Conservation (phyloP, 371 early-diverging fungal species). For the Mortierella sp. region DNA sequence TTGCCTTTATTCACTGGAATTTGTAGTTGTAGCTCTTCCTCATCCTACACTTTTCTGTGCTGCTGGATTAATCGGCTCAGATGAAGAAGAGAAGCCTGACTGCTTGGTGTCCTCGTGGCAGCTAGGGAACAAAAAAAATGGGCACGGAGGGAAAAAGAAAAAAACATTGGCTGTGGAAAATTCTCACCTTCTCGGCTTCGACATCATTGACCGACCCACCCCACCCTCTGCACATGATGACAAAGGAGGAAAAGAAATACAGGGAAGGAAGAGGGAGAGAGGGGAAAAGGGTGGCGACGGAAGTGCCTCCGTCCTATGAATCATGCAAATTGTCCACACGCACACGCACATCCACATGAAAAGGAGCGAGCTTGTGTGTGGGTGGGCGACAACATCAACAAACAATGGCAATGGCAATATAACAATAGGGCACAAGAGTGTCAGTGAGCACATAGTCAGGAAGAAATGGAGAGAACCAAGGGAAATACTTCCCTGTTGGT, state of each 20-base stretch:
- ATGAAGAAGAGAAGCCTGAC: background rate
- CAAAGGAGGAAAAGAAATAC: background rate
- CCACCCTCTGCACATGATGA: background rate
- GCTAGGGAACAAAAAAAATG: background rate
- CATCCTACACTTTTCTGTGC: background rate
- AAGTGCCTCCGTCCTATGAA: constrained; percentile 1
- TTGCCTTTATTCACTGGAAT: background rate
- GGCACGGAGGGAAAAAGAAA: background rate
- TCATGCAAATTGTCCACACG: background rate
- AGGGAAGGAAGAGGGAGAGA: background rate
- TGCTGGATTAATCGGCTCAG: background rate
- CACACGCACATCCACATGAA: background rate
- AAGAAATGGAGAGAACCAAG: background rate
- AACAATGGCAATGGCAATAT: background rate
- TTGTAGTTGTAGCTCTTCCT: background rate
- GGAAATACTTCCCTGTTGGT: background rate
- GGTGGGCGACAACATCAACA: background rate
- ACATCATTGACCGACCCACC: constrained; percentile 1
- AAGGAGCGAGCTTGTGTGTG: background rate
- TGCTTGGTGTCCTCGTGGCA: constrained; percentile 12
- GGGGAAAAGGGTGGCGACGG: background rate
- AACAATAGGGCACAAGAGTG: background rate
- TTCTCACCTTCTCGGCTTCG: background rate
- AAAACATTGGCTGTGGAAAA: background rate
- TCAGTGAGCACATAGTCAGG: background rate